Conservation (phyloP, 805 yeast genomes). For the Kregervanrija pseudodelftensis region DNA sequence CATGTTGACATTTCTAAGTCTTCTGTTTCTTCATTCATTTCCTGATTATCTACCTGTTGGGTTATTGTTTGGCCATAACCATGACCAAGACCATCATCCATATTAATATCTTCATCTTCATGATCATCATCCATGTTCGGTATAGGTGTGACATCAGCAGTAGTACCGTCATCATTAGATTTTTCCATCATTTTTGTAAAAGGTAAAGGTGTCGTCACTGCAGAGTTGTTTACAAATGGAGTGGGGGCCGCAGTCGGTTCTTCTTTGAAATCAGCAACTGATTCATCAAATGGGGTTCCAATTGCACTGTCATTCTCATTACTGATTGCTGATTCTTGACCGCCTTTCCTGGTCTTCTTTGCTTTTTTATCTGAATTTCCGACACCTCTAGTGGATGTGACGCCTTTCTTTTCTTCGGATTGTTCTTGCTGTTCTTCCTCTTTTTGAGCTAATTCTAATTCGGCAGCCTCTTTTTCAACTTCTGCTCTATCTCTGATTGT, state of each 20-base stretch:
- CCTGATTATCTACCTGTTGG: conserved; percentile 7
- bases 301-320: conserved; percentile 1
- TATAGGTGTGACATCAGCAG: no score
- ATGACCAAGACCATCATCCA: conserved; percentile 1
- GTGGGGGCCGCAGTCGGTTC: conserved; percentile 1
- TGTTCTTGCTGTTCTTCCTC: conserved; percentile 30
- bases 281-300: conserved; percentile 1
- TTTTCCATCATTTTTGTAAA: no score
- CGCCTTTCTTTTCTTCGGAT: conserved; percentile 17
- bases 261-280: conserved; percentile 1
- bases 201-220: no score
- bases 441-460: conserved; percentile 24
- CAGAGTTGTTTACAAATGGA: background rate
- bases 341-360: conserved; percentile 34
- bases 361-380: conserved; percentile 27
- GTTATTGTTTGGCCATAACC: background rate
- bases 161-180: no score
- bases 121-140: conserved; percentile 5
- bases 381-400: conserved; percentile 28
- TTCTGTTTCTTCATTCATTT: conserved; percentile 18
- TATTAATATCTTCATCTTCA: background rate
- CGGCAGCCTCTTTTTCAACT: conserved; percentile 58
- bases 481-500: conserved; percentile 66
- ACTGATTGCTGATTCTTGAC: background rate
- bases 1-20: conserved; percentile 78